Evolutionary conservation across 2,329 filamentous ascomycete genomes (phyloP), one percentile per base, ranked within the genome.

Genomic region (Allantophomopsis lycopodina): DNA sequence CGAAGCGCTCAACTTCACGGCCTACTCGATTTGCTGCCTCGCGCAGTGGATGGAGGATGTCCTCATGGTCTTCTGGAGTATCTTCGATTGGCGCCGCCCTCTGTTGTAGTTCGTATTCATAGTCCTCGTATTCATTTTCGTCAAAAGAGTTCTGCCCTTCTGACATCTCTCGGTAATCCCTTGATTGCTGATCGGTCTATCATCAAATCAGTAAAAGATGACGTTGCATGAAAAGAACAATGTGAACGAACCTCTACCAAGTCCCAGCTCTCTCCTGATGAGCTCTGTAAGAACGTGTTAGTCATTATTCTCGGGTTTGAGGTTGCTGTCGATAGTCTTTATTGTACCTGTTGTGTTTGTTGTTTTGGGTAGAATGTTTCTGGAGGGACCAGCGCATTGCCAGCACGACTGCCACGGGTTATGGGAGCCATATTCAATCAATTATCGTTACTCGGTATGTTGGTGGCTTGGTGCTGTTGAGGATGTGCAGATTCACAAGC

Each of bases 1-100:
- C 87, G 55, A 95, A 95, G 35, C 76, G 71, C 61, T 94, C 86
- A 43, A 94, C 84, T 59, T 94, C 86, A 45, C 79, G 76, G 38
- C 83, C 82, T 23, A 84, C 76, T 34, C 73, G 70, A 48, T 84
- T 73, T 44, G 76, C 76, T 49, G 77, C 75, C 46, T 72, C 68
- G 55, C 74, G 73, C 46, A 82, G 61, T 14, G 74, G 74, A 48
- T 73, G 69, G 21, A 79, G 58, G 23, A 68, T 60, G 45, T 66
- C 63, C 17, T 64, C 60, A 13, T 61, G 59, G 28, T 64, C 65
- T 40, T 64, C 48, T 4, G 50, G 42, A 14, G 39, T 60, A 32
- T 63, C 53, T 23, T 28, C 23, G 23, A 52, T 43, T 38, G 48
- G 48, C 11, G 48, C 42, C 7, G 11, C 23, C 23, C 8, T 28